Evolutionary conservation across 331 rosid genomes (phyloP), one percentile per base, ranked within the genome.

Genomic region (Prunus yedoensis): DNA sequence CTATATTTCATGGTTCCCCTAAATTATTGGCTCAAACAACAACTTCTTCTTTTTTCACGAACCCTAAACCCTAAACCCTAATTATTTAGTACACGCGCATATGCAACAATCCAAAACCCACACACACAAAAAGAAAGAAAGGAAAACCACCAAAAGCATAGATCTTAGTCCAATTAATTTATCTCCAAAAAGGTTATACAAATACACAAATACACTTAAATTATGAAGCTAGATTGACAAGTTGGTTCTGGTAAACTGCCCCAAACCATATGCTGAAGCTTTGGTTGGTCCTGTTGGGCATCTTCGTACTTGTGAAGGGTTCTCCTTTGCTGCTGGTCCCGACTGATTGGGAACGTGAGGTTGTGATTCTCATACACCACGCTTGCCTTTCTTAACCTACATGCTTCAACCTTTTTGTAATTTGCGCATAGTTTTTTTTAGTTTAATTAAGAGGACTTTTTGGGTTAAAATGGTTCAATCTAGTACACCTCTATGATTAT

Each of bases 221-320:
- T 51, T 41, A 17, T 18, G 77, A 45, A 25, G 45, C 27, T 9
- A 46, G 63, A 41, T 18, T 58, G 68, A 10, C 77, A 45, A 56
- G 17, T 43, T 73, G 45, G 57, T 23, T 72, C 76, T 25, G 76
- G 67, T 57, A 72, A 57, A 27, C 66, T 52, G 58, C 4, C 67
- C 49, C 68, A 5, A 46, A 70, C 87, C 90, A 84, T 87, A 85
- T 85, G 88, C 81, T 76, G 58, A 81, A 73, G 85, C 79, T 78
- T 32, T 77, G 84, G 87, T 90, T 85, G 89, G 92, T 84, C 56
- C 28, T n/a, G 21, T 43, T 14, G 21, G 64, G 90, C 70, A 83
- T 89, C 87, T 81, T 81, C 81, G 83, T 79, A 76, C 83, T 30
- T 23, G 23, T 50, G 30, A 71, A 53, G 68, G 65, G 86, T 47